Evolutionary conservation across 2,329 filamentous ascomycete species (phyloP), one percentile per base, ranked within the genome.

Genomic region (Drechslerella dactyloides): DNA sequence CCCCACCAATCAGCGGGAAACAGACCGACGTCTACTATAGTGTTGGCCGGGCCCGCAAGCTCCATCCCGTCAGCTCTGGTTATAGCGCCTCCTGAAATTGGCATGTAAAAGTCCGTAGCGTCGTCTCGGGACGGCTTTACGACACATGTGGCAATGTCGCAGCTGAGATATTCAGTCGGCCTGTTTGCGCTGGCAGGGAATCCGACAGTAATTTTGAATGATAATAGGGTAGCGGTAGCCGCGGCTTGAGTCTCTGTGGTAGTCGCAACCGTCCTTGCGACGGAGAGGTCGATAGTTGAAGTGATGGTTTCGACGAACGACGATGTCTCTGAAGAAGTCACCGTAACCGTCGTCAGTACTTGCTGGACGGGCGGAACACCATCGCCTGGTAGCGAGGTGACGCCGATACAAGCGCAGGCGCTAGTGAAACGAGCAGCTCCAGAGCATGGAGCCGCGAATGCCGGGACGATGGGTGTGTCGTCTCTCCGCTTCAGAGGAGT

Each of bases 351-450:
- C 15, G 44, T 27, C 11, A 27, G 37, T 2, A 37, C 15, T 54
- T 21, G 17, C n/a, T 2, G 51, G 33, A 15, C 21, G 30, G 13
- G 51, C 10, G 6, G 11, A 17, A 1, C 24, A 15, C 15, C 56
- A 65, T 13, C 64, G 44, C 4, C 69, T 74, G 27, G 55, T 37
- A 6, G 73, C 74, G 23, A 30, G 23, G 60, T 63, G 37, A 77
- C 75, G 37, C 78, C 77, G 35, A 74, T 75, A 75, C 78, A 78
- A 1, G 74, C 74, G 75, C 78, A 78, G 4, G 77, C 77, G 62
- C 74, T 76, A n/a, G 72, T 61, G 73, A 77, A 78, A 8, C 52
- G 56, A 19, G 58, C 72, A 0, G 64, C 35, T 42, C 74, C 55
- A 4, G 57, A 54, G 75, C 78, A 78, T 10, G 73, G 58, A 4